phyloP scores from a whole-genome alignment of 768 basidiomycete species.

The Tubosaeta sp. region DNA sequence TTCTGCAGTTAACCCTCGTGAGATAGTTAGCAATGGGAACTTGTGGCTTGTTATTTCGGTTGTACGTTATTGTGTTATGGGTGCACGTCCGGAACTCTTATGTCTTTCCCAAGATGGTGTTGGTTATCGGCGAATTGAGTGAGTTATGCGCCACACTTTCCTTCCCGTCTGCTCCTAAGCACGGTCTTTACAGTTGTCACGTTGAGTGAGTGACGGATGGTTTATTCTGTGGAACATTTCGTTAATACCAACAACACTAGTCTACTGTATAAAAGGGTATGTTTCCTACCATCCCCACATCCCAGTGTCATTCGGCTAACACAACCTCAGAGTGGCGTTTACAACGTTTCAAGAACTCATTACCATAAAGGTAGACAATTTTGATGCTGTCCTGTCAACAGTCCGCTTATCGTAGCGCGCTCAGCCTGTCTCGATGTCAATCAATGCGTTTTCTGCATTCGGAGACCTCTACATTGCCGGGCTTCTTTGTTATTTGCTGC shows the following conservation, averaged over 20 bases:
- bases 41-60: slow-evolving; percentile 33
- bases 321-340: slow-evolving; percentile 32
- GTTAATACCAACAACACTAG: slow-evolving; percentile 23
- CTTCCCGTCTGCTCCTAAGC: slow-evolving; percentile 2
- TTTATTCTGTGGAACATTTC: background rate
- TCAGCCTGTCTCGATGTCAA: slow-evolving; percentile 41
- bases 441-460: slow-evolving; percentile 47
- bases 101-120: slow-evolving; percentile 8
- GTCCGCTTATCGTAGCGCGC: background rate
- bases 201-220: slow-evolving; percentile 26
- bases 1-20: slow-evolving; percentile 7
- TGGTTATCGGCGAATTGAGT: slow-evolving; percentile 40
- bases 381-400: background rate
- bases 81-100: background rate
- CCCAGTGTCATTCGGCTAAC: slow-evolving; percentile 2
- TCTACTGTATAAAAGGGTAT: slow-evolving; percentile 34
- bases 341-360: slow-evolving; percentile 41
- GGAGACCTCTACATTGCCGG: slow-evolving; percentile 48
- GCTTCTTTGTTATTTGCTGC: slow-evolving; percentile 44
- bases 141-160: background rate
- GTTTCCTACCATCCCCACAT: slow-evolving; percentile 7
- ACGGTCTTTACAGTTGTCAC: slow-evolving; percentile 21
- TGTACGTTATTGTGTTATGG: slow-evolving; percentile 11
- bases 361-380: slow-evolving; percentile 37
- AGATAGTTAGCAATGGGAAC: slow-evolving; percentile 45